Conservation (phyloP, 306 rosid species). For the Cyamopsis tetragonoloba region DNA sequence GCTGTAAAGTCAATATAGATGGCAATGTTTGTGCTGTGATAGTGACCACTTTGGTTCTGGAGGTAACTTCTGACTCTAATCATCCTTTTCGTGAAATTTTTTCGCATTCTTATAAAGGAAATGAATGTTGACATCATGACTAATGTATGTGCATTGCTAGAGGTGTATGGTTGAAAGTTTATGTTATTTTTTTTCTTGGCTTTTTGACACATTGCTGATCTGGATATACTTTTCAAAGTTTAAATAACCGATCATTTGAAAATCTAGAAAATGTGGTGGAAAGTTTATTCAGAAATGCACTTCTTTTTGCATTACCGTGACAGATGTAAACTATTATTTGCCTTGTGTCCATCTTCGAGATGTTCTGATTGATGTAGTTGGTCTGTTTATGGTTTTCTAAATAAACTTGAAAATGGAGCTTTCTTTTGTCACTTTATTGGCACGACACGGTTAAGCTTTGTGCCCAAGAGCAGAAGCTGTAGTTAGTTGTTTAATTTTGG, state of each 20-base stretch:
- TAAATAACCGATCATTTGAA: neutral
- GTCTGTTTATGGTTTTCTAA: neutral
- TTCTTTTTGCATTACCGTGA: neutral
- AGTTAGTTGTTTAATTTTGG: neutral
- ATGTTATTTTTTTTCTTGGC: neutral
- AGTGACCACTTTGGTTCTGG: slow-evolving; percentile 83
- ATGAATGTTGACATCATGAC: slow-evolving; percentile 1
- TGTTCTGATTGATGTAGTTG: neutral
- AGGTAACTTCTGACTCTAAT: slow-evolving; percentile 42
- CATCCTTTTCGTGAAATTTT: neutral
- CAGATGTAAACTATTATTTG: neutral
- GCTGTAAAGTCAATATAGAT: slow-evolving; percentile 63
- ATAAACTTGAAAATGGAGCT: neutral
- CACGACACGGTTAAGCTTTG: neutral
- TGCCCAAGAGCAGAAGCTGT: neutral
- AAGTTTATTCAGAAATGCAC: neutral
- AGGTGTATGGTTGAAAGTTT: slow-evolving; percentile 4
- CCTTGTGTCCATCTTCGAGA: neutral
- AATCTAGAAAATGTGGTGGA: neutral
- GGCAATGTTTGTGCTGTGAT: slow-evolving; percentile 69
- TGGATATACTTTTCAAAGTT: neutral
- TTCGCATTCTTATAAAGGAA: neutral
- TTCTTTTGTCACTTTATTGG: neutral
- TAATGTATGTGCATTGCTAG: neutral
- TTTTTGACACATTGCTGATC: neutral